Conservation (phyloP, 768 basidiomycete species). For the Mycena epipterygia region DNA sequence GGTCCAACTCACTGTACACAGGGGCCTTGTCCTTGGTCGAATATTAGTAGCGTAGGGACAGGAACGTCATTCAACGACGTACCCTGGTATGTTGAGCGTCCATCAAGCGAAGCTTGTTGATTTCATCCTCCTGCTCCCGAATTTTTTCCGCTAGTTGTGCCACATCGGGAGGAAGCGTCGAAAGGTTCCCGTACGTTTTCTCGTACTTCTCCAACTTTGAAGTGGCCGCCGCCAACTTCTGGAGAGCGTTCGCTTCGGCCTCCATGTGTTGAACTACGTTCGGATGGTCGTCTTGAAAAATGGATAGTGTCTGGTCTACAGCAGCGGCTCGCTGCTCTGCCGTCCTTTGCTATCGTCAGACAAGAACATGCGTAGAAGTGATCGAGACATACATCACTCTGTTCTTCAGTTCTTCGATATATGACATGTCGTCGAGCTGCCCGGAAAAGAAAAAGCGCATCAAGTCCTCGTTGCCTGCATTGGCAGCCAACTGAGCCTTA, state of each 20-base stretch:
- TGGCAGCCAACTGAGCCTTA: constrained; percentile 83
- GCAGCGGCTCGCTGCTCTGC: constrained; percentile 65
- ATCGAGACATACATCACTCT: constrained; percentile 67
- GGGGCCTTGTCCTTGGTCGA: constrained; percentile 74
- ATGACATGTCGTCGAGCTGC: constrained; percentile 64
- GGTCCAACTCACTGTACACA: constrained; percentile 88
- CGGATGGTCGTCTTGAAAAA: constrained; percentile 62
- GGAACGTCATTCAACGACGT: constrained; percentile 35
- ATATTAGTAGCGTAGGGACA: constrained; percentile 24
- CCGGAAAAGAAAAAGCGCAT: constrained; percentile 77
- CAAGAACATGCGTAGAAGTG: not conserved
- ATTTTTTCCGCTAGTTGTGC: constrained; percentile 67
- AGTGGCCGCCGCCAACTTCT: constrained; percentile 60
- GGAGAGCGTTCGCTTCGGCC: constrained; percentile 64
- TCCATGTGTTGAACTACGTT: constrained; percentile 66
- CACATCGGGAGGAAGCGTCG: constrained; percentile 64
- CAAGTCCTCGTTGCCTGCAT: constrained; percentile 77
- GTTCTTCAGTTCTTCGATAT: constrained; percentile 65
- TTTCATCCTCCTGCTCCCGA: constrained; percentile 75
- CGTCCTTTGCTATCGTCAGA: constrained; percentile 54
- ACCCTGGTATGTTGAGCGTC: constrained; percentile 78
- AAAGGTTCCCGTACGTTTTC: constrained; percentile 71
- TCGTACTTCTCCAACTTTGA: constrained; percentile 73
- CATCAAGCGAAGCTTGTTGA: constrained; percentile 72
- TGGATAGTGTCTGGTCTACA: constrained; percentile 66